A percentile compares a stretch with the other conserved stretches of the same genome.
These are phyloP conservation scores for Trichoderma guizhouense DNA, from an alignment of 2,329 filamentous ascomycete species.

Conservation along the genomic window DNA sequence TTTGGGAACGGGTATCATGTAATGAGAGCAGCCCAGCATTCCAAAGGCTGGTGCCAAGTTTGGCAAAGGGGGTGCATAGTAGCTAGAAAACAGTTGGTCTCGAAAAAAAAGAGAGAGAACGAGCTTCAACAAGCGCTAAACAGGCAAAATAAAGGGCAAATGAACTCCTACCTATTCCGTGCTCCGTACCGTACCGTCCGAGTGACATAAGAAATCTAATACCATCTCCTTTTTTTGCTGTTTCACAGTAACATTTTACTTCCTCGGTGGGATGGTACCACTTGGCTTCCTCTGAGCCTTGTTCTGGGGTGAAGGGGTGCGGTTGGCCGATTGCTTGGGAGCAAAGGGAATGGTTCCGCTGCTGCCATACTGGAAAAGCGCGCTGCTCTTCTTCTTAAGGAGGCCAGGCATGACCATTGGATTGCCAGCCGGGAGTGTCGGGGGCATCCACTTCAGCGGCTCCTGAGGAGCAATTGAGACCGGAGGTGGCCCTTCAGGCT, in stretches of 20 bases:
- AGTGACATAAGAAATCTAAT: conserved; percentile 1
- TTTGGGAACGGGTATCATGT: conserved; percentile 27
- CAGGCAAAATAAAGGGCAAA: neutral
- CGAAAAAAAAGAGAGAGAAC: conserved; percentile 1
- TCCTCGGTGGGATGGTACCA: neutral
- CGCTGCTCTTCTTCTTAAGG: conserved; percentile 31
- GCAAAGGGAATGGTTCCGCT: conserved; percentile 50
- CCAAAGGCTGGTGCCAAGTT: neutral
- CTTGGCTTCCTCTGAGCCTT: conserved; percentile 4
- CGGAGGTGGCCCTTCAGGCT: conserved; percentile 51
- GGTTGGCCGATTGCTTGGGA: neutral
- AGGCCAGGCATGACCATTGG: conserved; percentile 34
- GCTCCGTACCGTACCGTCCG: neutral
- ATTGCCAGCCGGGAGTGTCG: conserved; percentile 37
- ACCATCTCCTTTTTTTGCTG: neutral
- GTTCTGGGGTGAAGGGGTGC: neutral
- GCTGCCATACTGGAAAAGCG: conserved; percentile 39
- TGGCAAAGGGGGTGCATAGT: neutral
- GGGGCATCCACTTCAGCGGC: conserved; percentile 50
- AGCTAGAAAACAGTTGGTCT: conserved; percentile 19
- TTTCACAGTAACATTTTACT: neutral
- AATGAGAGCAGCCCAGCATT: conserved; percentile 19
- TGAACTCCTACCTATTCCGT: conserved; percentile 4
- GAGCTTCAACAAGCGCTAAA: neutral
- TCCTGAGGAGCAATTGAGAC: conserved; percentile 36